A percentile compares a stretch with the other conserved stretches of the same genome.
These are phyloP conservation scores for Smallanthus sonchifolius DNA, from an alignment of 129 eudicot species.

Conservation along the genomic window DNA sequence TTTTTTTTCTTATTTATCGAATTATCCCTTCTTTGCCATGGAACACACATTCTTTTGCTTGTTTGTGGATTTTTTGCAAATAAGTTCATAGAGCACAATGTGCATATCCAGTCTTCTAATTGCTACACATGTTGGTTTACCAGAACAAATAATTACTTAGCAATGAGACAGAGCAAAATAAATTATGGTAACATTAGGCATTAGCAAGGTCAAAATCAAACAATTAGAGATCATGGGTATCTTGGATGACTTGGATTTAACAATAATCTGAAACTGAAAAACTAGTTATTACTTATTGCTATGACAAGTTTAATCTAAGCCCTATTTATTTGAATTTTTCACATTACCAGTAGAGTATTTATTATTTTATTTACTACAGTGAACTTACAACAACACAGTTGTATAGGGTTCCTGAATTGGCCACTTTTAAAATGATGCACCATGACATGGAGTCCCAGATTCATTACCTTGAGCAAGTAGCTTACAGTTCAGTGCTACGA, in stretches of 20 bases:
- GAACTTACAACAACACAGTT: conserved; percentile 32
- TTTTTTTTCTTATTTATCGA: neutral
- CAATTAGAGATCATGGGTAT: neutral
- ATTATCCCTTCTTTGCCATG: neutral
- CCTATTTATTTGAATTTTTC: neutral
- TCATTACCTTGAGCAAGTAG: conserved; percentile 90
- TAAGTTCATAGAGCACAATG: neutral
- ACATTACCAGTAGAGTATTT: conserved; percentile 13
- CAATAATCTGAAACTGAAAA: neutral
- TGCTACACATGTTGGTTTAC: neutral
- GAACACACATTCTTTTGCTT: neutral
- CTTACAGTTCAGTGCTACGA: conserved; percentile 81
- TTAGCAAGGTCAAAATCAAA: neutral
- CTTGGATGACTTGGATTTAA: neutral
- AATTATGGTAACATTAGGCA: conserved; percentile 8
- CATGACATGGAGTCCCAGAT: conserved; percentile 82
- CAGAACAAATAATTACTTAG: conserved; percentile 1
- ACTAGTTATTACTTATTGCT: conserved; percentile 5
- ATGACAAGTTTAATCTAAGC: conserved; percentile 9
- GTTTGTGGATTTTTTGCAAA: conserved; percentile 4
- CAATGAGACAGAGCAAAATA: neutral
- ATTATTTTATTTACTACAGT: conserved; percentile 39
- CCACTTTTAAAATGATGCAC: conserved; percentile 51
- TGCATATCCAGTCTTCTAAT: neutral
- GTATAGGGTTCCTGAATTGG: conserved; percentile 33